Evolutionary conservation across 2,329 filamentous ascomycete genomes (phyloP).

Genomic region (Aspergillus hiratsukae): DNA sequence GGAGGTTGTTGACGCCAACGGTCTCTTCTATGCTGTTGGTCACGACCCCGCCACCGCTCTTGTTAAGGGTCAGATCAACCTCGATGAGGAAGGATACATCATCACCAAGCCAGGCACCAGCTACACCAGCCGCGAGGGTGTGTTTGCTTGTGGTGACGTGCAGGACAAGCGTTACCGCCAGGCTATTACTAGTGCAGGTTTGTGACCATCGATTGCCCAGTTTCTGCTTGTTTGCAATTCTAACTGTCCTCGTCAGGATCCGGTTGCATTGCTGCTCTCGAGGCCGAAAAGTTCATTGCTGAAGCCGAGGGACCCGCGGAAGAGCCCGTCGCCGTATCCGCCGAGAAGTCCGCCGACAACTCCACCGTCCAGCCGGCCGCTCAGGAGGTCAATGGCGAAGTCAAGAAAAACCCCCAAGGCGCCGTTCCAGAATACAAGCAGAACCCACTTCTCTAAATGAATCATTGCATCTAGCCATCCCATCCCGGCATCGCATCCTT

Average conservation of each 20-base stretch:
- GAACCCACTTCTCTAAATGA: slow-evolving; percentile 58
- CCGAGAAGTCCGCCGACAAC: slow-evolving; percentile 46
- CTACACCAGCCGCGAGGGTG: slow-evolving; percentile 80
- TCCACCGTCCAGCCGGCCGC: slow-evolving; percentile 30
- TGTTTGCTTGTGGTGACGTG: slow-evolving; percentile 95
- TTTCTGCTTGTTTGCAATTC: slow-evolving; percentile 1
- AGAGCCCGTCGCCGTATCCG: slow-evolving; percentile 25
- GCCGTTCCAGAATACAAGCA: slow-evolving; percentile 55
- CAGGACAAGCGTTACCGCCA: slow-evolving; percentile 98
- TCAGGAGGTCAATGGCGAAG: slow-evolving; percentile 30
- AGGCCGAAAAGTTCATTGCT: slow-evolving; percentile 88
- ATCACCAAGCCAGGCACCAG: slow-evolving; percentile 84
- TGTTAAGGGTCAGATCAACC: slow-evolving; percentile 84
- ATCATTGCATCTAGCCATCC: not conserved
- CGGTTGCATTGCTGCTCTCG: slow-evolving; percentile 90
- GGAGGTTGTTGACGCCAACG: slow-evolving; percentile 83
- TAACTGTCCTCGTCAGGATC: slow-evolving; percentile 56
- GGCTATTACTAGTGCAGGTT: slow-evolving; percentile 94
- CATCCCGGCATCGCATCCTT: not conserved
- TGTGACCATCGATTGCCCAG: slow-evolving; percentile 32
- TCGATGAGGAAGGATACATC: slow-evolving; percentile 87
- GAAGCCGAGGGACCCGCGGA: slow-evolving; percentile 60
- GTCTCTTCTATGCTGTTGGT: slow-evolving; percentile 94
- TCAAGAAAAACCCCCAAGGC: slow-evolving; percentile 45
- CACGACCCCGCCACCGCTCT: slow-evolving; percentile 91